These are phyloP conservation scores for Tolypocladium album DNA, from an alignment of 2,329 filamentous ascomycete species.

Conservation along the genomic window DNA sequence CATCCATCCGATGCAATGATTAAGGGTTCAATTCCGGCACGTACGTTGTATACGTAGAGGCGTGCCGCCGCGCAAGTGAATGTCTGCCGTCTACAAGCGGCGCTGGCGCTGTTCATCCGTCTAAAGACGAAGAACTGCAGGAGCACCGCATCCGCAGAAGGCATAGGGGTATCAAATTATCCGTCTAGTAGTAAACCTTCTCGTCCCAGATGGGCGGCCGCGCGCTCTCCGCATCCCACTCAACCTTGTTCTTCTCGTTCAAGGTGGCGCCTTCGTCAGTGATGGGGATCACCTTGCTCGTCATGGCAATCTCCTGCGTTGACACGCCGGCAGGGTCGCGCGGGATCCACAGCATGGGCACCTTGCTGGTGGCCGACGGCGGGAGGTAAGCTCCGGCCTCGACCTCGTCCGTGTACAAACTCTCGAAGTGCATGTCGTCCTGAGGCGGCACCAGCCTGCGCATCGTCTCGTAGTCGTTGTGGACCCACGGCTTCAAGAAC, in stretches of 20 bases:
- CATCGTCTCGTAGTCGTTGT: slow-evolving; percentile 60
- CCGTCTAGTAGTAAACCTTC: slow-evolving; percentile 31
- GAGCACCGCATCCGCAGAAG: not conserved
- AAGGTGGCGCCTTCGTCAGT: slow-evolving; percentile 62
- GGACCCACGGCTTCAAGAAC: slow-evolving; percentile 68
- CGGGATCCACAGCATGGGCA: slow-evolving; percentile 66
- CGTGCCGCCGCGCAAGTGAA: no score
- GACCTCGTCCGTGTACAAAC: slow-evolving; percentile 50
- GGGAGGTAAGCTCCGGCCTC: slow-evolving; percentile 63
- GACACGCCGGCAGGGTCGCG: slow-evolving; percentile 59
- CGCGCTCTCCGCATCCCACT: slow-evolving; percentile 29
- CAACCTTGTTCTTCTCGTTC: slow-evolving; percentile 48
- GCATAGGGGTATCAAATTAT: not conserved
- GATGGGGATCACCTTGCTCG: slow-evolving; percentile 55
- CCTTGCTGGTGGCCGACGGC: slow-evolving; percentile 50
- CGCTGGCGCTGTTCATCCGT: not conserved
- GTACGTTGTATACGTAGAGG: no score
- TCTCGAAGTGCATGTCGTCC: slow-evolving; percentile 31
- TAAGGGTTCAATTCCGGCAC: no score
- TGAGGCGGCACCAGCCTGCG: slow-evolving; percentile 58
- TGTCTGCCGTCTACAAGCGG: not conserved
- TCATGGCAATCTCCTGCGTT: slow-evolving; percentile 59
- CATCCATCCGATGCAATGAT: no score
- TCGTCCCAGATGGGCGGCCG: slow-evolving; percentile 33
- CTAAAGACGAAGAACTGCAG: not conserved